Evolutionary conservation across 1,284 basidiomycete species (phyloP).

Genomic region (Trichosporon coremiiforme): DNA sequence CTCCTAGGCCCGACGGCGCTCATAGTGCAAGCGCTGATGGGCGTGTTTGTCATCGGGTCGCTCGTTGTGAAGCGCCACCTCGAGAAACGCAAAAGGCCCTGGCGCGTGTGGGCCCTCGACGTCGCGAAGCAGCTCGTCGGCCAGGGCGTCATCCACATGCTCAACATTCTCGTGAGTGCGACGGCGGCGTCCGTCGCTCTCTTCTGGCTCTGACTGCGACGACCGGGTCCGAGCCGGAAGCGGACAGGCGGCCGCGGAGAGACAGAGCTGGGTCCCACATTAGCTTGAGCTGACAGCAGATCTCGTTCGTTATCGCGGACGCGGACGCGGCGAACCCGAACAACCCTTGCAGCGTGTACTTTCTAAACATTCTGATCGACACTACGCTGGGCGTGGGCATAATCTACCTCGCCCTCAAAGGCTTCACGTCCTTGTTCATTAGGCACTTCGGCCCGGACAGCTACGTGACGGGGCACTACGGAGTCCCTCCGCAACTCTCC

Average conservation of each 20-base stretch:
- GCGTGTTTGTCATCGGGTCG: constrained; percentile 78
- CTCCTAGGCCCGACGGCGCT: constrained; percentile 59
- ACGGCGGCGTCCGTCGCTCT: not conserved
- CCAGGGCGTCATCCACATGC: constrained; percentile 83
- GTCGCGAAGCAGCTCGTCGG: constrained; percentile 90
- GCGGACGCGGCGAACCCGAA: constrained; percentile 60
- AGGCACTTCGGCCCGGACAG: constrained; percentile 70
- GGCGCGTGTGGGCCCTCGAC: constrained; percentile 88
- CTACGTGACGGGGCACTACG: constrained; percentile 85
- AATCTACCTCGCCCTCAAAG: constrained; percentile 76
- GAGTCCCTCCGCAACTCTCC: constrained; percentile 64
- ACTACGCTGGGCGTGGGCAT: constrained; percentile 88
- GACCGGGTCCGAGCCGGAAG: too few relatives aligned
- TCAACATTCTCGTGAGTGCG: constrained; percentile 72
- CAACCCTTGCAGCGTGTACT: constrained; percentile 89
- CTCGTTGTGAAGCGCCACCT: constrained; percentile 85
- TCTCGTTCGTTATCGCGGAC: constrained; percentile 61
- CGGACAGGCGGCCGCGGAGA: too few relatives aligned
- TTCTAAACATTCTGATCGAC: constrained; percentile 91
- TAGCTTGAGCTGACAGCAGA: constrained; percentile 42
- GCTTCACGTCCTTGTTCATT: constrained; percentile 68
- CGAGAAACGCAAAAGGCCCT: constrained; percentile 80
- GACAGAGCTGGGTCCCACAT: too few relatives aligned
- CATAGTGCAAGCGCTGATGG: constrained; percentile 62
- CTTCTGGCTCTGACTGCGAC: too few relatives aligned